A percentile compares a stretch with the other conserved stretches of the same genome.
Evolutionary conservation across 257 asterid species (phyloP).

Genomic region (Verbena officinalis): DNA sequence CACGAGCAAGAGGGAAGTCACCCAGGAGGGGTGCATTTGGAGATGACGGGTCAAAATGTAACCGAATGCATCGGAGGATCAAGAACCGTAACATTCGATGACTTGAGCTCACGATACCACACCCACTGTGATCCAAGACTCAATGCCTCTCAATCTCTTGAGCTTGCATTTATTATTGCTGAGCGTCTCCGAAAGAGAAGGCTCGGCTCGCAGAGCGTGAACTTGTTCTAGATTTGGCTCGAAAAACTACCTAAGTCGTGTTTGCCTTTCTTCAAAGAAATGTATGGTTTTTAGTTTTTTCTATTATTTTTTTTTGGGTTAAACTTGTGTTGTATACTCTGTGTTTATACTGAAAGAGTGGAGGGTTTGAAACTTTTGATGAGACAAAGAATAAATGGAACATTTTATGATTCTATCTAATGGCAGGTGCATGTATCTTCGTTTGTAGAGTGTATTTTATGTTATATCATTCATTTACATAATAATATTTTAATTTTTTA

Average conservation of each 20-base stretch:
- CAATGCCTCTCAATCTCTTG: constrained; percentile 80
- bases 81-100: constrained; percentile 72
- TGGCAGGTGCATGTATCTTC: background rate
- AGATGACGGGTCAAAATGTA: constrained; percentile 90
- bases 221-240: background rate
- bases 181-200: constrained; percentile 81
- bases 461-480: too few relatives aligned
- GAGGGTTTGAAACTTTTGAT: constrained; percentile 35
- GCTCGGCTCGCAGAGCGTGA: constrained; percentile 43
- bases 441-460: too few relatives aligned
- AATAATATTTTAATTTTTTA: too few relatives aligned
- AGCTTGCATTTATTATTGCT: constrained; percentile 73
- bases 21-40: constrained; percentile 83
- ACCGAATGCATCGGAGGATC: constrained; percentile 92
- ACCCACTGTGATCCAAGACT: constrained; percentile 86
- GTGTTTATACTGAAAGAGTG: constrained; percentile 32
- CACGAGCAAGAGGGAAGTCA: constrained; percentile 91
- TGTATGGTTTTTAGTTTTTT: constrained; percentile 19
- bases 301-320: too few relatives aligned
- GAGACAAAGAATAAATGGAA: constrained; percentile 32
- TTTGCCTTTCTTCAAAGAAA: background rate
- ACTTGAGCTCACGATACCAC: constrained; percentile 80
- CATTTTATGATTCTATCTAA: background rate
- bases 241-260: background rate
- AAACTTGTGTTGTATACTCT: constrained; percentile 20